Evolutionary conservation across 75 land plant genomes (phyloP).

Genomic region (Picea glauca): DNA sequence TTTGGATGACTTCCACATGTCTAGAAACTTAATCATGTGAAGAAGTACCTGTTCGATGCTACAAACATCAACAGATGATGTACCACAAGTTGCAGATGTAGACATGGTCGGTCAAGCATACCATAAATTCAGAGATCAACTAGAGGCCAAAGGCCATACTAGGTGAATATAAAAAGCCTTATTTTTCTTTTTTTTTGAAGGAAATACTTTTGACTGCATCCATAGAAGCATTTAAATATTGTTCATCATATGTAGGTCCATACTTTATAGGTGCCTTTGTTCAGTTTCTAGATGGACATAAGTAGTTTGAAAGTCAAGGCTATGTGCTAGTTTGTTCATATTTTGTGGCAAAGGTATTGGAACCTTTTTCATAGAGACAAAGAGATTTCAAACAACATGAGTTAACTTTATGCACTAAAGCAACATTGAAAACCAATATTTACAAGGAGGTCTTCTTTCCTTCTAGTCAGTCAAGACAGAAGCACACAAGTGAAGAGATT

Average conservation of each 20-base stretch:
- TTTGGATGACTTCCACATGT: too few species aligned
- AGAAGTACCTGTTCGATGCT: too few species aligned
- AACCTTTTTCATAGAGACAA: conserved; percentile 49
- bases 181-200: conserved; percentile 22
- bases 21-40: too few species aligned
- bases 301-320: conserved; percentile 37
- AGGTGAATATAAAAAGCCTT: conserved; percentile 33
- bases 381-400: conserved; percentile 59
- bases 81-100: conserved; percentile 44
- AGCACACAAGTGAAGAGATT: conserved; percentile 48
- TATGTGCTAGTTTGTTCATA: conserved; percentile 40
- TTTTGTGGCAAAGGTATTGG: conserved; percentile 47
- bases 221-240: conserved; percentile 22
- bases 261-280: conserved; percentile 57
- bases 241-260: conserved; percentile 61
- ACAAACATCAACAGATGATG: too few species aligned
- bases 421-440: conserved; percentile 48
- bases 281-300: conserved; percentile 30
- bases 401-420: conserved; percentile 28
- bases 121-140: conserved; percentile 25
- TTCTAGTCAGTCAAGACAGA: conserved; percentile 41
- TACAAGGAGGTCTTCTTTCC: conserved; percentile 56
- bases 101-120: conserved; percentile 37
- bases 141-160: conserved; percentile 22
- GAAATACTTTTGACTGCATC: conserved; percentile 30